phyloP scores from a whole-genome alignment of 179 eudicot genomes.

The Heliamphora pulchella region DNA sequence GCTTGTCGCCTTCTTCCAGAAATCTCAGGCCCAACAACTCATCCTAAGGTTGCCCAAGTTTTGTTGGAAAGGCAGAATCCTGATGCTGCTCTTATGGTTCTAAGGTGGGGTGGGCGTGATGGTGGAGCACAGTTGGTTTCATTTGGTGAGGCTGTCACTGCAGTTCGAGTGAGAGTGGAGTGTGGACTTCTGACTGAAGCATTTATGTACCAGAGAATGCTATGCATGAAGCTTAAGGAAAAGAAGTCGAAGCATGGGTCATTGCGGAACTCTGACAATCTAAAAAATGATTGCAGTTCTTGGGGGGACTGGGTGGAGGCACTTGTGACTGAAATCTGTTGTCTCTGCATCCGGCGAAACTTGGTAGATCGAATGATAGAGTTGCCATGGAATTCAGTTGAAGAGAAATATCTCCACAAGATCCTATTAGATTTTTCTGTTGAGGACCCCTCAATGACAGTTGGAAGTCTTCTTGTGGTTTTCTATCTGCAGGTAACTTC shows the following conservation, averaged over 20 bases:
- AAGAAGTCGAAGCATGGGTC: slow-evolving; percentile 40
- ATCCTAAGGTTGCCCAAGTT: slow-evolving; percentile 89
- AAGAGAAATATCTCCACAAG: slow-evolving; percentile 74
- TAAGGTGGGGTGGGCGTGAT: slow-evolving; percentile 88
- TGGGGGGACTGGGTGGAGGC: slow-evolving; percentile 70
- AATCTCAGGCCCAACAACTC: slow-evolving; percentile 76
- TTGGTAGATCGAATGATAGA: slow-evolving; percentile 78
- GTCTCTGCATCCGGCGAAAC: slow-evolving; percentile 72
- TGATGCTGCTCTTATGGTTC: slow-evolving; percentile 93
- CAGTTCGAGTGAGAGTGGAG: slow-evolving; percentile 78
- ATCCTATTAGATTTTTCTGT: slow-evolving; percentile 65
- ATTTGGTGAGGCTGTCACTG: slow-evolving; percentile 79
- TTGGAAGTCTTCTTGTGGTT: slow-evolving; percentile 93
- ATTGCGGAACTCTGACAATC: slow-evolving; percentile 25
- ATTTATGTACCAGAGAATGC: slow-evolving; percentile 81
- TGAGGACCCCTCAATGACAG: slow-evolving; percentile 43
- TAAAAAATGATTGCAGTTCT: slow-evolving; percentile 32
- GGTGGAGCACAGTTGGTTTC: slow-evolving; percentile 53
- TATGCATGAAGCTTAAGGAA: slow-evolving; percentile 64
- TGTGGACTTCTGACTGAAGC: slow-evolving; percentile 90
- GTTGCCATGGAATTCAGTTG: slow-evolving; percentile 82
- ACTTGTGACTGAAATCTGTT: slow-evolving; percentile 79
- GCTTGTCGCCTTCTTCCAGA: slow-evolving; percentile 82
- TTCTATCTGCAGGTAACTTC: slow-evolving; percentile 72
- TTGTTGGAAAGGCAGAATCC: slow-evolving; percentile 76